phyloP scores from a whole-genome alignment of 139 green algal genomes.

The Picochlorum costavermella region DNA sequence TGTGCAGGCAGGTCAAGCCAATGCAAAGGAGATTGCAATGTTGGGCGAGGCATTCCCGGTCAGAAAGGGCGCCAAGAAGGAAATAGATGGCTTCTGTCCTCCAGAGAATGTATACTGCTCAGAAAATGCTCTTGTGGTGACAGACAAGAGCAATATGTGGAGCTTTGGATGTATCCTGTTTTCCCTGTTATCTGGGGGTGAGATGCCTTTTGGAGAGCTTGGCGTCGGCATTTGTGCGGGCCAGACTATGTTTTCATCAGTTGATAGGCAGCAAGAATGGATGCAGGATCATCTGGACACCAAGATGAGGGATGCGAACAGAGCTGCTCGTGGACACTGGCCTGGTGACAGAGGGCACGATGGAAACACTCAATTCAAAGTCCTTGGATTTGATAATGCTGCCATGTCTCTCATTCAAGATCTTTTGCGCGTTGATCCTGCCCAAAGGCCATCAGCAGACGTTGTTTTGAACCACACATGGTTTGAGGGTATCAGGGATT shows the following conservation, averaged over 20 bases:
- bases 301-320: background rate
- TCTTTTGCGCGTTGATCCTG: conserved; percentile 28
- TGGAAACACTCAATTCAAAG: background rate
- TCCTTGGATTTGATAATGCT: conserved; percentile 16
- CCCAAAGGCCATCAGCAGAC: conserved; percentile 14
- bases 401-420: conserved; percentile 14
- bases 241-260: conserved; percentile 2
- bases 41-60: no score
- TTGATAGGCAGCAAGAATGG: conserved; percentile 29
- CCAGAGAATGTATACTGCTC: conserved; percentile 26
- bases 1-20: conserved; percentile 8
- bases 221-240: conserved; percentile 12
- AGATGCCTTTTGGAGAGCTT: conserved; percentile 28
- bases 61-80: background rate
- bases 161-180: conserved; percentile 29
- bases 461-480: conserved; percentile 17
- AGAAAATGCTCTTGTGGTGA: conserved; percentile 10
- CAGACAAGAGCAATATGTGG: conserved; percentile 26
- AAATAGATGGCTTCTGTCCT: conserved; percentile 10
- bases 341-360: background rate
- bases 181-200: conserved; percentile 21
- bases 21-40: background rate
- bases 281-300: conserved; percentile 7
- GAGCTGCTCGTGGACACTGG: background rate
- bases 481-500: conserved; percentile 3